These are phyloP conservation scores for Arabidopsis lyrata DNA, from an alignment of 441 rosid species.

Conservation along the genomic window DNA sequence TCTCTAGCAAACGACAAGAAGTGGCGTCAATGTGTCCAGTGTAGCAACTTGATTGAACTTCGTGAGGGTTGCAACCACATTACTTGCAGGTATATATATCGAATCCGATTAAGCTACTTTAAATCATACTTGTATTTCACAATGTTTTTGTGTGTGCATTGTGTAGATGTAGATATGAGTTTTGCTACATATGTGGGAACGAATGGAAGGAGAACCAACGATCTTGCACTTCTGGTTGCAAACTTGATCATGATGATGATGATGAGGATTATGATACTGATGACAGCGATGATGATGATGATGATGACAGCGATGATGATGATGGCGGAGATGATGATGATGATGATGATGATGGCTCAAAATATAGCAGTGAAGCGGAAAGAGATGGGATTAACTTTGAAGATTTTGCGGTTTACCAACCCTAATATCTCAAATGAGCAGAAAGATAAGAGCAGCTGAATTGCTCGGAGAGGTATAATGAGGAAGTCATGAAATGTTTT, in stretches of 20 bases:
- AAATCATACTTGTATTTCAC: background rate
- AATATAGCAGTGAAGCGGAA: background rate
- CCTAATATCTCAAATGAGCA: background rate
- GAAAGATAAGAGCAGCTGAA: background rate
- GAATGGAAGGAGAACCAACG: background rate
- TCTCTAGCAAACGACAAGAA: conserved; percentile 51
- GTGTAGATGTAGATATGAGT: background rate
- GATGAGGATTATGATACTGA: background rate
- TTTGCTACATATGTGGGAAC: background rate
- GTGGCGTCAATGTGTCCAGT: conserved; percentile 70
- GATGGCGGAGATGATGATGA: background rate
- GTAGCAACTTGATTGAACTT: conserved; percentile 65
- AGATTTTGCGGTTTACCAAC: background rate
- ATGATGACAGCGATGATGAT: background rate
- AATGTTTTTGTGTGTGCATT: background rate
- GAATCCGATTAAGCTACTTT: background rate
- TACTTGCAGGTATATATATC: conserved; percentile 67
- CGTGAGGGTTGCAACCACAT: conserved; percentile 70
- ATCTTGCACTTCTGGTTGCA: background rate
- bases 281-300: background rate
- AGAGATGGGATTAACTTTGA: background rate
- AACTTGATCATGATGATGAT: background rate
- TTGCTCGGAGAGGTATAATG: background rate
- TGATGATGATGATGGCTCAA: background rate
- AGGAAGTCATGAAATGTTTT: background rate